phyloP scores from a whole-genome alignment of 2,329 filamentous ascomycete species.

The Aspergillus tanneri region DNA sequence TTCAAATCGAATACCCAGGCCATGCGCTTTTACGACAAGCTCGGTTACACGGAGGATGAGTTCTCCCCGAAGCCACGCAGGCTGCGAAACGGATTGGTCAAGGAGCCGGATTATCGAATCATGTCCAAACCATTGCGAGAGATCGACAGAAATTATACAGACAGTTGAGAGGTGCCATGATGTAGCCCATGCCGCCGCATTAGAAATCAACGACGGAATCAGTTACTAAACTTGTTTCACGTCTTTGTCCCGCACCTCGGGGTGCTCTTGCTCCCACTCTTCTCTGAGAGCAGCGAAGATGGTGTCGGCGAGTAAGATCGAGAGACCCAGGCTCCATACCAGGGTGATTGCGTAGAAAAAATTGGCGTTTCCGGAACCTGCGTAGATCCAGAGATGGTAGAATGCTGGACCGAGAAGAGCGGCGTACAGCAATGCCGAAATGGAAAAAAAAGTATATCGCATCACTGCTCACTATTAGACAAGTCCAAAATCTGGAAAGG shows the following conservation, averaged over 20 bases:
- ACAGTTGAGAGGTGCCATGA: background rate
- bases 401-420: slow-evolving; percentile 89
- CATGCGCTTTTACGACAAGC: slow-evolving; percentile 49
- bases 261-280: slow-evolving; percentile 89
- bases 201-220: background rate
- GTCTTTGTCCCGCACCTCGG: slow-evolving; percentile 85
- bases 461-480: slow-evolving; percentile 61
- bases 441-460: slow-evolving; percentile 86
- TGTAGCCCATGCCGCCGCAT: background rate
- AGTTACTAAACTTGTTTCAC: slow-evolving; percentile 71
- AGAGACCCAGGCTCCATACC: slow-evolving; percentile 93
- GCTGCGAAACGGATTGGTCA: slow-evolving; percentile 51
- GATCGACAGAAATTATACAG: background rate
- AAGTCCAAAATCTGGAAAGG: background rate
- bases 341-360: slow-evolving; percentile 99
- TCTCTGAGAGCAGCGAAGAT: slow-evolving; percentile 87
- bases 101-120: slow-evolving; percentile 54
- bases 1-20: slow-evolving; percentile 54
- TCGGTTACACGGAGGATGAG: slow-evolving; percentile 55
- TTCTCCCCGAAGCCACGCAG: slow-evolving; percentile 52
- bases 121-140: slow-evolving; percentile 47
- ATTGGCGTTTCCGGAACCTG: slow-evolving; percentile 95
- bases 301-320: slow-evolving; percentile 80
- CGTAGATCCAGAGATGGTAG: slow-evolving; percentile 97
- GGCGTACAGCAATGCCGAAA: slow-evolving; percentile 80